A percentile compares a stretch with the other conserved stretches of the same genome.
These are phyloP conservation scores for Cytospora chrysosperma DNA, from an alignment of 2,329 filamentous ascomycete species.

Conservation along the genomic window DNA sequence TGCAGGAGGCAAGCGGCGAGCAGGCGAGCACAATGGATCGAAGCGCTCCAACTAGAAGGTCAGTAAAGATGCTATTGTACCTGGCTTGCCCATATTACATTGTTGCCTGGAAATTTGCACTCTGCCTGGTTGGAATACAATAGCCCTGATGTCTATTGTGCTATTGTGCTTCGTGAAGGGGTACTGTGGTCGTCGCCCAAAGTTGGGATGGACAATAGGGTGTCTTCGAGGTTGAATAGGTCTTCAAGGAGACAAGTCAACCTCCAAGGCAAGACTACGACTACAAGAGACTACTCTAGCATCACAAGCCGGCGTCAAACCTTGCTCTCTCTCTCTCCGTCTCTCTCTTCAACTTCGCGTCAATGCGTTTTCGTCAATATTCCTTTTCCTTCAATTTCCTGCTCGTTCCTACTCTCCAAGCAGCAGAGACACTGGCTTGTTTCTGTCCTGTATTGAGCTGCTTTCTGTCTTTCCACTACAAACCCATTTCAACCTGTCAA, in stretches of 20 bases:
- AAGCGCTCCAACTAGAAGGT: constrained; percentile 23
- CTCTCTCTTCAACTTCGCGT: neutral
- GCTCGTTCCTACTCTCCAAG: neutral
- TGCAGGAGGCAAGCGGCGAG: neutral
- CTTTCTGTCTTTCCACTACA: neutral
- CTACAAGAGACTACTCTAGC: neutral
- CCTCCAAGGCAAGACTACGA: no score
- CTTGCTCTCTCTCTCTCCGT: no score
- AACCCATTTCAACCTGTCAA: neutral
- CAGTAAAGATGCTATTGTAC: constrained; percentile 1
- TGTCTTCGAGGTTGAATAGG: neutral
- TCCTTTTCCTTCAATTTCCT: neutral
- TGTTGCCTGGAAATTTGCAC: neutral
- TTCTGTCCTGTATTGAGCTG: neutral
- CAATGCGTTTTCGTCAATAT: neutral
- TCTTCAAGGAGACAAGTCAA: neutral
- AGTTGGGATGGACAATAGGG: constrained; percentile 9
- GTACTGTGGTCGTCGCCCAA: constrained; percentile 1
- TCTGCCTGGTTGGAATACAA: neutral
- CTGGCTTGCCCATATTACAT: neutral
- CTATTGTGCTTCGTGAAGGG: constrained; percentile 4
- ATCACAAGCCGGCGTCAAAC: neutral
- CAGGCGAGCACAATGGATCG: constrained; percentile 20
- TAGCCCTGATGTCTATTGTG: neutral
- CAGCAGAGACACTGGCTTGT: neutral